Evolutionary conservation across 345 rosid species (phyloP), one percentile per base, ranked within the genome.

Genomic region (Melaleuca alternifolia): DNA sequence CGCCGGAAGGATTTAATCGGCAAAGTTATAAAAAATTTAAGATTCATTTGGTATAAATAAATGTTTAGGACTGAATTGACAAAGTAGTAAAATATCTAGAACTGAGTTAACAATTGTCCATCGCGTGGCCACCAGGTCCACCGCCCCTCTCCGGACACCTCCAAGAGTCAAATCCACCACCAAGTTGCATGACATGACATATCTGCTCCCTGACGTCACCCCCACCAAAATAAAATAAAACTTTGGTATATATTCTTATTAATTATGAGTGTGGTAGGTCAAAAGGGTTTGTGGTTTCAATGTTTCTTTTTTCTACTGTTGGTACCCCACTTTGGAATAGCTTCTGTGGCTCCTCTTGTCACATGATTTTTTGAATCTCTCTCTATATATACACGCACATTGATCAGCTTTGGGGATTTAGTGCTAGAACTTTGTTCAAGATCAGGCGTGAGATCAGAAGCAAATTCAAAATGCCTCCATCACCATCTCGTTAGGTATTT

Each of bases 121-220:
- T n/a, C n/a, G n/a, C n/a, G n/a, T n/a, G n/a, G n/a, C n/a, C n/a
- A n/a, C n/a, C n/a, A n/a, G n/a, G n/a, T 71, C 81, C 81, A 71
- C 81, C 48, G 48, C 26, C 81, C 23, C 81, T 10, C 48, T 71
- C 44, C 13, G 24, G 79, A 33, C 48, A 33, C 79, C 16, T 65
- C 24, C 46, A 5, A 18, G 79, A 65, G 79, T 18, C 79, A 65
- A 33, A 65, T 65, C 79, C 79, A 33, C 79, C 79, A 9, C 44
- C 5, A 9, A 24, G 81, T 24, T 71, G 81, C 48, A 71, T 71
- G 81, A 56, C 26, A 59, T 54, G 56, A 59, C 37, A 33, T 16
- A 20, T 86, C 37, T 88, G 88, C 88, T 82, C 57, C 61, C 87
- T 86, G 87, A 79, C 88, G 83, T 59, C 83, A 84, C 48, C 71